Evolutionary conservation across 768 basidiomycete species (phyloP), one percentile per base, ranked within the genome.

Genomic region (Pilatotrama ljubarskyi): DNA sequence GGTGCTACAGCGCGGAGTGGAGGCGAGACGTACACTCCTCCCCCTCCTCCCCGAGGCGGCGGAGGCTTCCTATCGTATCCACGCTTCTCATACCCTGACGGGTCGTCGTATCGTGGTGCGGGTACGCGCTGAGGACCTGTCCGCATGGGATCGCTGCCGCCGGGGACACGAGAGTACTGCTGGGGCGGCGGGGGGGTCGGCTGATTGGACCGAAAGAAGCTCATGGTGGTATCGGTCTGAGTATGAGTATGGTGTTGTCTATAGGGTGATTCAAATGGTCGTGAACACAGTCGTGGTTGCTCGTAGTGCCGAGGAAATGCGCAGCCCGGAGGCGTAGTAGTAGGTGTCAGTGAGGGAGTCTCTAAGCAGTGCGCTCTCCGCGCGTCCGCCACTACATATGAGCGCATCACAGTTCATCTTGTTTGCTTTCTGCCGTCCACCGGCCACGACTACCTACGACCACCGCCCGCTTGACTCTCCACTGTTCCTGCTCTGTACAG

Each of bases 121-220:
- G 72, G 69, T 4, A 69, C 68, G 5, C 69, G 64, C 14, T 58
- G 58, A 43, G 60, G 43, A 8, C 59, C 52, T 22, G 48, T 20
- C 11, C 54, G 47, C 64, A 51, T 62, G 22, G 50, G 58, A 51
- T 63, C 59, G 48, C 44, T 64, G 37, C 77, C 75, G 9, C 67
- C 72, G 5, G 81, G 79, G 8, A 81, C 36, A 55, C 81, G 79
- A 48, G 73, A 70, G 70, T 84, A 82, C 22, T 73, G 72, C 36
- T 74, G 72, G 38, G 79, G 66, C 0, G 75, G 74, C 1, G 80
- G 74, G 11, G 49, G 59, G 11, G 61, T 41, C 18, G 54, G 58
- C 43, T 64, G 61, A 38, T 60, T 64, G 14, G 53, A 51, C 9
- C 61, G 51, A 42, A 67, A 67, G 66, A 67, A 64, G 47, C 63